Percentiles rank a stretch among this genome's conserved stretches.
Conservation (phyloP, 2,329 filamentous ascomycete species). For the Microcyclospora tardicrescens region DNA sequence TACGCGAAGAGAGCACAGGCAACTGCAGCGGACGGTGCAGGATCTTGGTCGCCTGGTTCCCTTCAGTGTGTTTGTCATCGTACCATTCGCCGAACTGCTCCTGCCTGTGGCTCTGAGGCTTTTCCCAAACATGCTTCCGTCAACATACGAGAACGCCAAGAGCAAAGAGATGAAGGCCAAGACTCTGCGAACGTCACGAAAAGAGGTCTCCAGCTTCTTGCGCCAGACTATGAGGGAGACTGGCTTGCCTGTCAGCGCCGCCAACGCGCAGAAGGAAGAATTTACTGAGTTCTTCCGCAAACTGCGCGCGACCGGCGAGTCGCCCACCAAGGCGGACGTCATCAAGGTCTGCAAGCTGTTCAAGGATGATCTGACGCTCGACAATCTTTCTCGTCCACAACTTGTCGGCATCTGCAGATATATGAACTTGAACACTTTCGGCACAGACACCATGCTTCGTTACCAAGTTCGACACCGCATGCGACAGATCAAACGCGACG, state of each 20-base stretch:
- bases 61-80: slow-evolving; percentile 93
- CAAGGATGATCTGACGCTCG: slow-evolving; percentile 91
- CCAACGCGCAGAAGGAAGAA: slow-evolving; percentile 80
- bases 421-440: slow-evolving; percentile 94
- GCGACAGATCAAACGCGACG: slow-evolving; percentile 98
- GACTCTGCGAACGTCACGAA: slow-evolving; percentile 69
- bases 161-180: slow-evolving; percentile 81
- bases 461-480: slow-evolving; percentile 96
- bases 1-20: slow-evolving; percentile 81
- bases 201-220: slow-evolving; percentile 85
- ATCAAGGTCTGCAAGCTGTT: slow-evolving; percentile 99
- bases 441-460: slow-evolving; percentile 92
- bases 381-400: slow-evolving; percentile 92
- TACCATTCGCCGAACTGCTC: slow-evolving; percentile 88
- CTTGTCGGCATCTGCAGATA: slow-evolving; percentile 96
- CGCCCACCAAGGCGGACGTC: slow-evolving; percentile 76
- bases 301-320: slow-evolving; percentile 77
- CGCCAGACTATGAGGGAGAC: slow-evolving; percentile 81
- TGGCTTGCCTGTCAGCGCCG: slow-evolving; percentile 73
- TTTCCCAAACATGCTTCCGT: slow-evolving; percentile 94
- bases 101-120: slow-evolving; percentile 83
- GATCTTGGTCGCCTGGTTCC: slow-evolving; percentile 86
- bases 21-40: slow-evolving; percentile 83
- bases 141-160: slow-evolving; percentile 88
- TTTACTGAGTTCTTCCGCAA: slow-evolving; percentile 97